Evolutionary conservation across 2,329 filamentous ascomycete genomes (phyloP), one percentile per base, ranked within the genome.

Genomic region (Hyphodiscus sp.): DNA sequence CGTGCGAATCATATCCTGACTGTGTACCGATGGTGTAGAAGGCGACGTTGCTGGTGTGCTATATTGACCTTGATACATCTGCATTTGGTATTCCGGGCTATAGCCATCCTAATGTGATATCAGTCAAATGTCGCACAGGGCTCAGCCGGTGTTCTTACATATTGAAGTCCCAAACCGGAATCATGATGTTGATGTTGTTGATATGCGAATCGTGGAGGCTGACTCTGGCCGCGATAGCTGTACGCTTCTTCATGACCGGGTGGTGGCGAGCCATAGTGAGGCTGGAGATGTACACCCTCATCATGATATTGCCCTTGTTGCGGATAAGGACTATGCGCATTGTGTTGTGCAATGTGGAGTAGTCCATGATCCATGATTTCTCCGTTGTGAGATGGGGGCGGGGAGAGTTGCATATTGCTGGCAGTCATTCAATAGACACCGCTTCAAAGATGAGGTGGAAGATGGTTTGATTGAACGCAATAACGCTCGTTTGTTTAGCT

Each of bases 11-110:
- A 62, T 56, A 16, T 67, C 61, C 23, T 59, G 54, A 8, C 50
- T 50, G 15, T 51, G 52, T 53, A 63, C 63, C 15, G 69, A 70
- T 10, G 74, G 74, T 16, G 74, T 76, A 7, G 78, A 76, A 2
- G 79, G 77, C 30, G 78, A 81, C 50, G 73, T 76, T 26, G 76
- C 76, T 0, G 77, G 77, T 7, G 77, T 80, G 62, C 69, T 74
- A 63, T 78, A 78, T 38, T 71, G 69, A 58, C 74, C 68, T 47
- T 63, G 56, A 41, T 60, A 63, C 41, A 60, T 49, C 23, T 57
- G 42, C 20, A 33, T 42, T 23, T 61, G 58, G 29, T 55, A 59
- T 10, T 60, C 56, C 18, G 48, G 52, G 20, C 51, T 49, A 30
- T 61, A 59, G 30, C 50, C 52, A 44, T 66, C 63, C 60, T 66